Conservation (phyloP, 2,329 filamentous ascomycete species). For the Trichoderma sp. region DNA sequence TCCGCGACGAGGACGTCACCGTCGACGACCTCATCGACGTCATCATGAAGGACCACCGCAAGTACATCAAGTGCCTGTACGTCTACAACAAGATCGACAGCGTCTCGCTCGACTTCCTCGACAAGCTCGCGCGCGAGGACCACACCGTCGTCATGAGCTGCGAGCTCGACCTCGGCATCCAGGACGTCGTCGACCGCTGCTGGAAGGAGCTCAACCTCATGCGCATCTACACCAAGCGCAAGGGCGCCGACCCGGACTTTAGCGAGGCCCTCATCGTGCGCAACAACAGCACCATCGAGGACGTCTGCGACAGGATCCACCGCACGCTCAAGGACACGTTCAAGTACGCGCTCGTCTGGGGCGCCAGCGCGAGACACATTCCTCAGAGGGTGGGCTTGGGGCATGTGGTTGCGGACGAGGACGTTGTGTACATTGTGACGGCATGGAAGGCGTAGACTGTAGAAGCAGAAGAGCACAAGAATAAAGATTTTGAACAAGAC, state of each 20-base stretch:
- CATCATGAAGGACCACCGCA: slow-evolving; percentile 98
- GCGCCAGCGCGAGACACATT: slow-evolving; percentile 90
- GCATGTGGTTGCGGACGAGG: slow-evolving; percentile 74
- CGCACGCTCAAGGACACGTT: slow-evolving; percentile 95
- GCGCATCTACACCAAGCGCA: slow-evolving; percentile 94
- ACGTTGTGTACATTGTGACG: slow-evolving; percentile 69
- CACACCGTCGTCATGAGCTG: slow-evolving; percentile 97
- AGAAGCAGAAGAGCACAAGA: background rate
- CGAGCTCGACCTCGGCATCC: slow-evolving; percentile 89
- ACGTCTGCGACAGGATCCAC: slow-evolving; percentile 96
- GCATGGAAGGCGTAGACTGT: slow-evolving; percentile 60
- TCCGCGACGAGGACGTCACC: slow-evolving; percentile 92
- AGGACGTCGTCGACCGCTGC: slow-evolving; percentile 90
- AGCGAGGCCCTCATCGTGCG: slow-evolving; percentile 90
- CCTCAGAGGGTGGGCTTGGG: slow-evolving; percentile 88
- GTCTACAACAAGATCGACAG: slow-evolving; percentile 99
- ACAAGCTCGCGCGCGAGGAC: slow-evolving; percentile 87
- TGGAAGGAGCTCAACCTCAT: slow-evolving; percentile 93
- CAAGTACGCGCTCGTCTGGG: slow-evolving; percentile 98
- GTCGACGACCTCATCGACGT: slow-evolving; percentile 99
- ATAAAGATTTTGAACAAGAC: background rate
- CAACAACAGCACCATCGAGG: slow-evolving; percentile 84
- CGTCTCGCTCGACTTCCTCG: slow-evolving; percentile 89
- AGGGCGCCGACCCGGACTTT: slow-evolving; percentile 88
- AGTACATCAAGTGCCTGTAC: slow-evolving; percentile 93